Evolutionary conservation across 139 green algal genomes (phyloP).

Genomic region (Chlamydomonas incerta): DNA sequence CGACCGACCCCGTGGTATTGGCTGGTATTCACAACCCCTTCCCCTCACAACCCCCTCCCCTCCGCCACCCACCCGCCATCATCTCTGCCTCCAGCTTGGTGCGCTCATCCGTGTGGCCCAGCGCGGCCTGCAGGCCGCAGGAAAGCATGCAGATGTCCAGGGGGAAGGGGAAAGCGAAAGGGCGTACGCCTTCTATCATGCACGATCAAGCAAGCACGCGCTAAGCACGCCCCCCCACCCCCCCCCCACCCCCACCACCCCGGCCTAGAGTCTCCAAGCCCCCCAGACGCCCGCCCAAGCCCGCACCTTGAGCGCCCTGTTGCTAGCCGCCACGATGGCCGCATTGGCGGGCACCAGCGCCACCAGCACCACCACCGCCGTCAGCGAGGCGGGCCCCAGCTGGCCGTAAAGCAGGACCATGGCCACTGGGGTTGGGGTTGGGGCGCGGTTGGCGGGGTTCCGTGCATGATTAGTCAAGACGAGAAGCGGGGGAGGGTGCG

Average conservation of each 20-base stretch:
- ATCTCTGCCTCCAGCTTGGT: constrained; percentile 78
- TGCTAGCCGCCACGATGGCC: constrained; percentile 18
- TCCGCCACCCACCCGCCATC: constrained; percentile 52
- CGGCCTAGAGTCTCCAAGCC: not conserved
- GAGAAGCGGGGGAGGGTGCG: not conserved
- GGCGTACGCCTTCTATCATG: too few species aligned
- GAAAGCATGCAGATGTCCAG: not conserved
- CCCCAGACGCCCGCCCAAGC: not conserved
- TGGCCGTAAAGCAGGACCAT: constrained; percentile 73
- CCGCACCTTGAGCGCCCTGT: constrained; percentile 12
- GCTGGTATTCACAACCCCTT: too few species aligned
- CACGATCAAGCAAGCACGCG: too few species aligned
- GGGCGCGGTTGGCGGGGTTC: not conserved
- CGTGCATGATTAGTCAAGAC: too few species aligned
- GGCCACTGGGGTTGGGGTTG: constrained; percentile 4
- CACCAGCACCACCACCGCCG: constrained; percentile 60
- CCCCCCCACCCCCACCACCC: not conserved
- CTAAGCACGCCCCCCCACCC: not conserved
- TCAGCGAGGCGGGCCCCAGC: constrained; percentile 64
- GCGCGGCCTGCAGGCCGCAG: constrained; percentile 39
- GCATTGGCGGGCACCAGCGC: constrained; percentile 67
- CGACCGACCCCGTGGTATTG: too few species aligned
- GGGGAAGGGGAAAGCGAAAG: too few species aligned
- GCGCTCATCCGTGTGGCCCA: constrained; percentile 70
- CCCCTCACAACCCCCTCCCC: not conserved